Evolutionary conservation across 805 yeast genomes (phyloP).

Genomic region (Metschnikowia hibisci): DNA sequence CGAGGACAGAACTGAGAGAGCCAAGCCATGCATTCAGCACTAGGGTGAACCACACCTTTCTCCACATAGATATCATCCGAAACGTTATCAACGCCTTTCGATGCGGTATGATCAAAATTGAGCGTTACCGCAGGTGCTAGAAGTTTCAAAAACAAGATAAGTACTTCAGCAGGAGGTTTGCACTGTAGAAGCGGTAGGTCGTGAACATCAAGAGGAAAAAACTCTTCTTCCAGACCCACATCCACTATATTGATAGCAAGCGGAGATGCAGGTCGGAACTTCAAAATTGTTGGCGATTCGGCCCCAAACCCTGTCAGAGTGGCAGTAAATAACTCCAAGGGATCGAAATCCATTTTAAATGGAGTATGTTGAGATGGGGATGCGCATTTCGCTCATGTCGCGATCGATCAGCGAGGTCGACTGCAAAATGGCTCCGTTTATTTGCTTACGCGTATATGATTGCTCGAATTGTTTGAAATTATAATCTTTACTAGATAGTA

Average conservation of each 20-base stretch:
- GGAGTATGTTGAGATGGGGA: background rate
- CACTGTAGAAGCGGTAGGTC: conserved; percentile 55
- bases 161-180: conserved; percentile 45
- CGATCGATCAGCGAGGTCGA: background rate
- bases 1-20: conserved; percentile 32
- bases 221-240: conserved; percentile 2
- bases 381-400: background rate
- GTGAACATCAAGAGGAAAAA: conserved; percentile 44
- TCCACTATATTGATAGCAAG: background rate
- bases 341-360: conserved; percentile 37
- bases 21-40: conserved; percentile 43
- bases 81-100: conserved; percentile 7
- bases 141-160: conserved; percentile 44
- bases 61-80: conserved; percentile 25
- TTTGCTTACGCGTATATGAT: too few relatives aligned
- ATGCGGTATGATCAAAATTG: conserved; percentile 41
- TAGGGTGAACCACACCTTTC: conserved; percentile 28
- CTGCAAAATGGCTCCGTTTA: background rate
- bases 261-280: background rate
- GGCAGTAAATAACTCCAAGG: conserved; percentile 38
- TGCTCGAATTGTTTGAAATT: too few relatives aligned
- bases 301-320: conserved; percentile 1
- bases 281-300: background rate
- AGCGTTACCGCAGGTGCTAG: conserved; percentile 47
- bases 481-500: too few relatives aligned